Conservation (phyloP, 306 rosid genomes). For the Castanospermum australe region DNA sequence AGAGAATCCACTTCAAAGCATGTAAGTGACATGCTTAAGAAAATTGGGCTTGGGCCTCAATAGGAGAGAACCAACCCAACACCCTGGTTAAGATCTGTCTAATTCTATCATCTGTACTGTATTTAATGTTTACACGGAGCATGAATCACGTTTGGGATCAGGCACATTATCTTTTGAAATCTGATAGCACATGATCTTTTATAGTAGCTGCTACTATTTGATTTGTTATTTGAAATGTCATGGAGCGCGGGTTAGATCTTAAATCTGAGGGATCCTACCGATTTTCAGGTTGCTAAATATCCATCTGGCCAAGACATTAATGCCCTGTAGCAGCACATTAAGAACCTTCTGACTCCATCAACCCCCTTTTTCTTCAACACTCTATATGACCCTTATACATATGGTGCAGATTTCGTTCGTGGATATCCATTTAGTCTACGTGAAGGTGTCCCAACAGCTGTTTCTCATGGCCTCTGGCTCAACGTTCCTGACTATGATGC, state of each 20-base stretch:
- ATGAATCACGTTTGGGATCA: neutral
- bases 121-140: neutral
- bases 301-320: slow-evolving; percentile 74
- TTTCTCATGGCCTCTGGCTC: slow-evolving; percentile 83
- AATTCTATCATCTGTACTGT: neutral
- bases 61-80: too few species aligned
- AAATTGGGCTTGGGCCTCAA: too few species aligned
- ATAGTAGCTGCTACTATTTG: neutral
- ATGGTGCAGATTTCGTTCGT: slow-evolving; percentile 78
- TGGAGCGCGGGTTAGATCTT: neutral
- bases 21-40: too few species aligned
- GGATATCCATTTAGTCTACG: slow-evolving; percentile 78
- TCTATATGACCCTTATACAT: slow-evolving; percentile 70
- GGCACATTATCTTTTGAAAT: neutral
- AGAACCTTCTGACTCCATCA: slow-evolving; percentile 64
- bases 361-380: slow-evolving; percentile 80
- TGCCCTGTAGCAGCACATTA: slow-evolving; percentile 74
- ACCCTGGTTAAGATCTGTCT: too few species aligned
- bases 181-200: neutral
- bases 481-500: slow-evolving; percentile 86
- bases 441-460: slow-evolving; percentile 70
- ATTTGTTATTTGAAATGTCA: neutral
- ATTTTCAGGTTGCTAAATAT: slow-evolving; percentile 70
- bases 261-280: neutral
- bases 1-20: too few species aligned